Percentiles rank a stretch among this genome's conserved stretches.
These are phyloP conservation scores for Corylus heterophylla DNA, from an alignment of 306 rosid species.

Conservation along the genomic window DNA sequence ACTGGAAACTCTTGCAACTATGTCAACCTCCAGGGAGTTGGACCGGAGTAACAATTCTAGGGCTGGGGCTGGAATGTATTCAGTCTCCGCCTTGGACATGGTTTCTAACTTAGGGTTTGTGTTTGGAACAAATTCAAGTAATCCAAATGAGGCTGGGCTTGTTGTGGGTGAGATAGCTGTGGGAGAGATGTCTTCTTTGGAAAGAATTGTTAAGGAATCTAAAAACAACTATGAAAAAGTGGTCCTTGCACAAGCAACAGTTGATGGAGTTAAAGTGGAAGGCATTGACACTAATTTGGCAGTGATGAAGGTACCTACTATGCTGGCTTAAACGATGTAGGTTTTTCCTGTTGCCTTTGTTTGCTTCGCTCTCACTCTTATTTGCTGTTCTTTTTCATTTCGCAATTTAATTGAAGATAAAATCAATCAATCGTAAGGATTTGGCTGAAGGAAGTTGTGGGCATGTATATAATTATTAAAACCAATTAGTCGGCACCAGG, in stretches of 20 bases:
- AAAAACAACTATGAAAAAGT: slow-evolving; percentile 73
- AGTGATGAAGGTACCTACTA: slow-evolving; percentile 79
- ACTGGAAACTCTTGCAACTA: slow-evolving; percentile 82
- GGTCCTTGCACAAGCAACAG: slow-evolving; percentile 81
- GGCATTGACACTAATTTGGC: slow-evolving; percentile 94
- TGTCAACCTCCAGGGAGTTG: slow-evolving; percentile 51
- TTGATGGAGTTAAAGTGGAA: slow-evolving; percentile 94
- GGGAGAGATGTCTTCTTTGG: slow-evolving; percentile 79
- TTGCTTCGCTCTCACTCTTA: not conserved
- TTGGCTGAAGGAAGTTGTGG: not conserved
- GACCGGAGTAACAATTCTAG: slow-evolving; percentile 38
- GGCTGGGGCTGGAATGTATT: slow-evolving; percentile 64
- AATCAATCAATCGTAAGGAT: not conserved
- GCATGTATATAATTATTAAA: not conserved
- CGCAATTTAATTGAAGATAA: not conserved
- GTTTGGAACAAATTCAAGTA: slow-evolving; percentile 66
- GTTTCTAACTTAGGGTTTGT: slow-evolving; percentile 77
- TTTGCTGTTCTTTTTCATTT: not conserved
- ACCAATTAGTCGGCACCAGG: not conserved
- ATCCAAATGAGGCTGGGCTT: slow-evolving; percentile 53
- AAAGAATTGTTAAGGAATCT: slow-evolving; percentile 77
- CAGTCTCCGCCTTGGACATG: slow-evolving; percentile 75
- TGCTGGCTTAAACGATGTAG: slow-evolving; percentile 4
- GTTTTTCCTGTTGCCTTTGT: not conserved
- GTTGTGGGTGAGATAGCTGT: slow-evolving; percentile 91